Base-by-base conservation (phyloP, 306 rosid genomes). In the Ormosia emarginata region DNA sequence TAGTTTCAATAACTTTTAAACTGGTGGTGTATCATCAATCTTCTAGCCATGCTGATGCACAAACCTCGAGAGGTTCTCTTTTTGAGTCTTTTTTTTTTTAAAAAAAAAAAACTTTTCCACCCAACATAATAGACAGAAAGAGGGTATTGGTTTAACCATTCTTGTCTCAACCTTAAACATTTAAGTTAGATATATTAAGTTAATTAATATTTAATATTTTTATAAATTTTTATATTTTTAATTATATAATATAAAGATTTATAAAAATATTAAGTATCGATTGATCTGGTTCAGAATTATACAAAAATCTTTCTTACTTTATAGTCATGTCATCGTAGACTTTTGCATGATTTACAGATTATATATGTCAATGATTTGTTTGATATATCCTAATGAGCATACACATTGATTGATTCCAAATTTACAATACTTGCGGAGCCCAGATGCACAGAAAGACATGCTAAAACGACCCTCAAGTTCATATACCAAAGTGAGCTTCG, bases 61-160 rank as follows among this genome's bases (percentile, higher is more conserved):
- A 62, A n/a, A 44, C 61, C 80, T 61, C 71, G 61, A 76, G 61
- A 46, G 34, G 64, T 52, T 52, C 49, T 62, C 50, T 63, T 77
- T 74, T 74, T 5, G 14, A 14, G 24, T 40, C 14, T 65, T 65
- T 39, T 40, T 10, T 44, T 5, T 11, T 67, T 67, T 6, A 24
- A 24, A 24, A 24, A 24, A 24, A 24, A 24, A 24, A 24, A 24
- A 24, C 5, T 34, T 77, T 77, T 75, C 18, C 59, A 59, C 71
- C 44, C 7, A 75, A 59, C 67, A 58, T 74, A 75, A 43, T 43
- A 8, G 70, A 74, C 39, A 40, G 79, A 58, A 57, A 74, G 69
- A 74, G 68, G 12, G 32, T 4, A n/a, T 59, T 56, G 41, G 13
- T 8, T 41, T n/a, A n/a, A n/a, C n/a, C n/a, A n/a, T n/a, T n/a